These are phyloP conservation scores for Lachnellula arida DNA, from an alignment of 2,329 filamentous ascomycete genomes.

Conservation along the genomic window DNA sequence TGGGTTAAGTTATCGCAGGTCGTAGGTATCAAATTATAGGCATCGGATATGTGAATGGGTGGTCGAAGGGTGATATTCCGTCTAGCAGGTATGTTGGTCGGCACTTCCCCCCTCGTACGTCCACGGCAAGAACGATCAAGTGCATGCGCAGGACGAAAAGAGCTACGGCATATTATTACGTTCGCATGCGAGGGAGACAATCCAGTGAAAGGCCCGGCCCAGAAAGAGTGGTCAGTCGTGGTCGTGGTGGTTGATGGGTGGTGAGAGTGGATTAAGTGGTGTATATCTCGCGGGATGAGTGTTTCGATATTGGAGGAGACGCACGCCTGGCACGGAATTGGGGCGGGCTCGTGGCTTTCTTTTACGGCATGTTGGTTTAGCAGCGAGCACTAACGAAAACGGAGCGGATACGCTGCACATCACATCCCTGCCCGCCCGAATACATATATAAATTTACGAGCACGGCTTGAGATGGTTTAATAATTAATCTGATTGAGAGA, in stretches of 20 bases:
- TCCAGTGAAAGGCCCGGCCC: not conserved
- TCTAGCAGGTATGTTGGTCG: not conserved
- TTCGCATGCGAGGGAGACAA: not conserved
- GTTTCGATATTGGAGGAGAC: too few species aligned
- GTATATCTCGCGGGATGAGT: too few species aligned
- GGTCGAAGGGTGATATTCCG: not conserved
- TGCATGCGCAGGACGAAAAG: not conserved
- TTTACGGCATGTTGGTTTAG: too few species aligned
- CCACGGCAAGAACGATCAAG: not conserved
- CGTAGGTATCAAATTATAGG: constrained; percentile 17
- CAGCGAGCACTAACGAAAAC: too few species aligned
- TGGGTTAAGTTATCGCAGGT: constrained; percentile 11
- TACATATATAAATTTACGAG: too few species aligned
- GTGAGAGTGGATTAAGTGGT: not conserved
- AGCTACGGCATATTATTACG: not conserved
- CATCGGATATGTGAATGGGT: constrained; percentile 22
- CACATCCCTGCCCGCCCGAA: too few species aligned
- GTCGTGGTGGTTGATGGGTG: not conserved
- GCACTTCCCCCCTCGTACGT: not conserved
- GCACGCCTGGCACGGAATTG: too few species aligned
- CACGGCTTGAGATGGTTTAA: too few species aligned
- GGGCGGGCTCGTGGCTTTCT: too few species aligned
- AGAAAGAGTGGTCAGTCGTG: not conserved
- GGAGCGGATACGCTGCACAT: too few species aligned
- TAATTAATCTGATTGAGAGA: too few species aligned